phyloP scores from a whole-genome alignment of 2,329 filamentous ascomycete species.

The Sarocladiaceae sp. region DNA sequence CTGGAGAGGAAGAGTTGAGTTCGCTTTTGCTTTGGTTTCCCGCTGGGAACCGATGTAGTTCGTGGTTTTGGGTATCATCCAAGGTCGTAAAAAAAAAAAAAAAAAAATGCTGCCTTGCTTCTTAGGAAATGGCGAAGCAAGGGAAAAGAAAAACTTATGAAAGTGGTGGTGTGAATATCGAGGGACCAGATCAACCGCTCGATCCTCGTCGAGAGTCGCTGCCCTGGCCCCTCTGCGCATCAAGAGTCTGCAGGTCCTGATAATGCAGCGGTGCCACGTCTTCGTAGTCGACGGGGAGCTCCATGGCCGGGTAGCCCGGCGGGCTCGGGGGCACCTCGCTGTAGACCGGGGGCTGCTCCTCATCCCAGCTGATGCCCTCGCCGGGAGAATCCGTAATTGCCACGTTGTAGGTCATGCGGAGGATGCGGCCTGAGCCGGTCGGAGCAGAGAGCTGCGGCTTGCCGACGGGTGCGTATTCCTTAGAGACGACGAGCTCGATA shows the following conservation, averaged over 20 bases:
- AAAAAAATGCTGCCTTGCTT: background rate
- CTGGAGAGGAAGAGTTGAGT: background rate
- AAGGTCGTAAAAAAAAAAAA: background rate
- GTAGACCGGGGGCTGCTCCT: constrained; percentile 90
- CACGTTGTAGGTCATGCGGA: constrained; percentile 86
- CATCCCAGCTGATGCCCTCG: constrained; percentile 92
- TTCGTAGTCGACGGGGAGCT: constrained; percentile 33
- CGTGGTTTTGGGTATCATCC: constrained; percentile 1
- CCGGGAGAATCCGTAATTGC: constrained; percentile 73
- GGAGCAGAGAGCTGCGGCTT: constrained; percentile 66
- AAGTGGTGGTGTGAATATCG: background rate
- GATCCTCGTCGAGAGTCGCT: constrained; percentile 1
- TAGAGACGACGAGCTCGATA: constrained; percentile 88
- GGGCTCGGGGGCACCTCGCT: constrained; percentile 86
- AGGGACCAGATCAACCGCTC: background rate
- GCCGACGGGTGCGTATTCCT: constrained; percentile 74
- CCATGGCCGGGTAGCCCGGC: constrained; percentile 53
- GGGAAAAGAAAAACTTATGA: too few species aligned
- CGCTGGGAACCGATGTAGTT: background rate
- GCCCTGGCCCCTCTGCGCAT: constrained; percentile 3
- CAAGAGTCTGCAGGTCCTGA: constrained; percentile 1
- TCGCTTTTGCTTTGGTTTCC: background rate
- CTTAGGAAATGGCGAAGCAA: background rate
- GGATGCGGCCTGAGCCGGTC: constrained; percentile 82
- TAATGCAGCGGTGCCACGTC: constrained; percentile 19